A percentile compares a stretch with the other conserved stretches of the same genome.
These are phyloP conservation scores for Diversispora epigaea DNA, from an alignment of 192 early-diverging fungal genomes.

Conservation along the genomic window DNA sequence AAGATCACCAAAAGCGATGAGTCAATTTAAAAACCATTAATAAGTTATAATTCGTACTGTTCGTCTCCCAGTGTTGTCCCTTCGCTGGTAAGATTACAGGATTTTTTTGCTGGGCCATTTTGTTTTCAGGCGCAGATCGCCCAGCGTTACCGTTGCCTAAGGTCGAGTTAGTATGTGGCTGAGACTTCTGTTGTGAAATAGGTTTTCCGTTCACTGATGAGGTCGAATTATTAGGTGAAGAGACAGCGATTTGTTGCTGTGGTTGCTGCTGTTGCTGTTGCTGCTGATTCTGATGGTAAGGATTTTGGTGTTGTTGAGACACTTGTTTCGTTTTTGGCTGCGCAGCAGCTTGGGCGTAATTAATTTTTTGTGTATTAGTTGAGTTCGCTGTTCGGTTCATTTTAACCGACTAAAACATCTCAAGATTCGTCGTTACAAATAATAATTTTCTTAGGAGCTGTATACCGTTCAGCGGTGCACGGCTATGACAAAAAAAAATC, in stretches of 20 bases:
- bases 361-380: constrained; percentile 14
- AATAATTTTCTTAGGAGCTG: constrained; percentile 22
- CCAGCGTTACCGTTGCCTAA: constrained; percentile 13
- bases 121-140: neutral
- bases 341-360: constrained; percentile 32
- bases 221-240: neutral
- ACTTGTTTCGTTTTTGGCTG: constrained; percentile 31
- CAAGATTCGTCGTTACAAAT: constrained; percentile 31
- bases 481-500: constrained; percentile 7
- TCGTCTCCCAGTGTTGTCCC: neutral
- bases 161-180: constrained; percentile 20
- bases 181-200: constrained; percentile 17
- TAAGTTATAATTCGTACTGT: neutral
- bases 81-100: neutral
- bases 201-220: constrained; percentile 33
- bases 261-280: constrained; percentile 23
- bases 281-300: constrained; percentile 14
- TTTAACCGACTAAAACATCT: constrained; percentile 23
- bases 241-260: constrained; percentile 21
- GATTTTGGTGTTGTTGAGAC: constrained; percentile 2
- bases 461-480: constrained; percentile 29
- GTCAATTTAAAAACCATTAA: neutral
- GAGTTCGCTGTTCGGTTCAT: constrained; percentile 30
- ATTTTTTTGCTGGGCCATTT: constrained; percentile 3
- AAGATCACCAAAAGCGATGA: neutral